A percentile compares a stretch with the other conserved stretches of the same genome.
Conservation (phyloP, 768 basidiomycete genomes). For the Agaricus sinodeliciosus region DNA sequence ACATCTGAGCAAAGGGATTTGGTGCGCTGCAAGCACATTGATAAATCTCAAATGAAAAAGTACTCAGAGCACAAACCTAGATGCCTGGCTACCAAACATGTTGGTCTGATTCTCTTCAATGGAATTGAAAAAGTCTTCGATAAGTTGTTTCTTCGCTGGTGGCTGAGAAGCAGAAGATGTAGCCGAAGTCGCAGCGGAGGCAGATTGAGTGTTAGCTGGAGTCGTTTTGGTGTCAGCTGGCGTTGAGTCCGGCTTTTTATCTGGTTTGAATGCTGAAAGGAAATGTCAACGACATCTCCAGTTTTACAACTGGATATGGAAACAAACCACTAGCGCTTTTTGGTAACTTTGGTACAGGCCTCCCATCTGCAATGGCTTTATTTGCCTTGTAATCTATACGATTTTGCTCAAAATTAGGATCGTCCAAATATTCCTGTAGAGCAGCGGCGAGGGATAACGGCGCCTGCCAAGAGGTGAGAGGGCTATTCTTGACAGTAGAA, state of each 20-base stretch:
- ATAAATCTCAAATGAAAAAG: neutral
- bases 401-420: conserved; percentile 96
- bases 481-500: neutral
- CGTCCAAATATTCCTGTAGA: conserved; percentile 92
- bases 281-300: neutral
- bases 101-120: conserved; percentile 78
- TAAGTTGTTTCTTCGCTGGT: conserved; percentile 39
- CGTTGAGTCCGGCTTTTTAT: neutral
- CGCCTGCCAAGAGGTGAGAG: conserved; percentile 43
- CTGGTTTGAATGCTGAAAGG: neutral
- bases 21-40: conserved; percentile 45
- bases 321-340: neutral
- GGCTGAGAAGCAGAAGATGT: conserved; percentile 14
- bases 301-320: neutral
- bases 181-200: conserved; percentile 14
- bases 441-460: conserved; percentile 92
- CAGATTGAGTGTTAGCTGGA: conserved; percentile 1
- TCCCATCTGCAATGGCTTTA: conserved; percentile 54
- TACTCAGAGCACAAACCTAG: conserved; percentile 35
- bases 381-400: conserved; percentile 85
- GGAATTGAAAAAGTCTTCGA: conserved; percentile 81
- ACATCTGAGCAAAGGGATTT: conserved; percentile 75
- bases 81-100: conserved; percentile 61
- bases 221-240: neutral
- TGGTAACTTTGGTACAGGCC: conserved; percentile 1